A percentile compares a stretch with the other conserved stretches of the same genome.
These are phyloP conservation scores for Sporothrix globosa DNA, from an alignment of 2,329 filamentous ascomycete species.

Conservation along the genomic window DNA sequence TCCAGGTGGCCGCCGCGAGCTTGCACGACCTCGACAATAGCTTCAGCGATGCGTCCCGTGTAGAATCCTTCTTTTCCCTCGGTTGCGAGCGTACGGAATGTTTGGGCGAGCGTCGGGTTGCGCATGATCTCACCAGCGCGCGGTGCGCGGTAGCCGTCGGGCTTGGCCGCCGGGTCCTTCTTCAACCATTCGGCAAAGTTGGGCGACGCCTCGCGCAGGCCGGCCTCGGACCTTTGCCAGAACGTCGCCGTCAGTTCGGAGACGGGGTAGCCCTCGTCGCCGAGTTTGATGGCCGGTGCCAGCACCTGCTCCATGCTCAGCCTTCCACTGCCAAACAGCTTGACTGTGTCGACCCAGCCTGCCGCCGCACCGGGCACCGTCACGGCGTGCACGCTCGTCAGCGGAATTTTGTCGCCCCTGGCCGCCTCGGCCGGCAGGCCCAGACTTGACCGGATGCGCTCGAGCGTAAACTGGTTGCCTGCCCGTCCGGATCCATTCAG, in stretches of 20 bases:
- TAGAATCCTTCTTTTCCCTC: slow-evolving; percentile 93
- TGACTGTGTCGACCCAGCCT: slow-evolving; percentile 88
- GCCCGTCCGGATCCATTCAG: slow-evolving; percentile 93
- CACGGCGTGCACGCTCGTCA: slow-evolving; percentile 75
- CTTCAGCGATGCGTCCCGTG: slow-evolving; percentile 77
- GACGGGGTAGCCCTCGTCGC: slow-evolving; percentile 87
- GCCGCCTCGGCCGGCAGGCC: slow-evolving; percentile 58
- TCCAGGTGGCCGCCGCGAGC: slow-evolving; percentile 77
- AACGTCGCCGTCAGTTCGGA: slow-evolving; percentile 73
- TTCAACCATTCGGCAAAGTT: slow-evolving; percentile 90
- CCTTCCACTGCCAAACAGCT: slow-evolving; percentile 87
- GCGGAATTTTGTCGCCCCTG: slow-evolving; percentile 54
- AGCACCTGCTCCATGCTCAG: slow-evolving; percentile 76
- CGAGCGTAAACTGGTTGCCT: slow-evolving; percentile 68
- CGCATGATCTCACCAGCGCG: slow-evolving; percentile 83
- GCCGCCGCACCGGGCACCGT: slow-evolving; percentile 90
- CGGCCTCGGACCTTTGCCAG: slow-evolving; percentile 71
- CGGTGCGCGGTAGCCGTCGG: slow-evolving; percentile 74
- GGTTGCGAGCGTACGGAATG: slow-evolving; percentile 75
- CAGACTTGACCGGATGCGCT: slow-evolving; percentile 70
- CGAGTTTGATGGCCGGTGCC: slow-evolving; percentile 79
- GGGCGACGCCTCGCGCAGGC: slow-evolving; percentile 73
- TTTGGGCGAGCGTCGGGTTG: slow-evolving; percentile 78
- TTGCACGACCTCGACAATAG: slow-evolving; percentile 75
- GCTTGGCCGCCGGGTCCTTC: slow-evolving; percentile 63